Evolutionary conservation across 805 yeast genomes (phyloP).

Genomic region (Saturnispora serradocipensis): DNA sequence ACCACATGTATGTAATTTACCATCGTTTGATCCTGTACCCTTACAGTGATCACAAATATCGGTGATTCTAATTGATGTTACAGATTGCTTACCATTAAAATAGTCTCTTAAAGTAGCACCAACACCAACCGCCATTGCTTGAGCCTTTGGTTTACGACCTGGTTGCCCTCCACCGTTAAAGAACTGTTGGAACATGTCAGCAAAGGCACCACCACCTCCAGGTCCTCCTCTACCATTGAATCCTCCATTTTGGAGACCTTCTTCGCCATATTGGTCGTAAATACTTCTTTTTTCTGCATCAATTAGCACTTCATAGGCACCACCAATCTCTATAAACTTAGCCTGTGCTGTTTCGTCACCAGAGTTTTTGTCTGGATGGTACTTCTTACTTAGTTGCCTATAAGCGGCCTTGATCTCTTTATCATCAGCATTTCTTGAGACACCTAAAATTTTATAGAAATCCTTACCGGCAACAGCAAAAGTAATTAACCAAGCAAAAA

Average conservation of each 20-base stretch:
- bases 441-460: constrained; percentile 54
- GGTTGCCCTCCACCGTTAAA: constrained; percentile 30
- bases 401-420: constrained; percentile 81
- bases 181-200: constrained; percentile 55
- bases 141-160: constrained; percentile 45
- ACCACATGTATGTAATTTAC: constrained; percentile 53
- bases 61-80: constrained; percentile 57
- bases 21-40: constrained; percentile 84
- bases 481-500: constrained; percentile 3
- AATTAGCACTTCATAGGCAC: constrained; percentile 80
- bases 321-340: constrained; percentile 83
- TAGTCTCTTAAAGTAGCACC: constrained; percentile 54
- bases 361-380: constrained; percentile 92
- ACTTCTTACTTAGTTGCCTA: constrained; percentile 69
- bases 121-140: constrained; percentile 47
- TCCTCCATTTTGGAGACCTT: constrained; percentile 43
- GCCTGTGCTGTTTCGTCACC: constrained; percentile 76
- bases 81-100: constrained; percentile 57
- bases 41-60: constrained; percentile 68
- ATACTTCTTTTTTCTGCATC: constrained; percentile 58
- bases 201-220: constrained; percentile 22
- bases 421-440: constrained; percentile 59
- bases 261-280: constrained; percentile 73
- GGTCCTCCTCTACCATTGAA: constrained; percentile 17
- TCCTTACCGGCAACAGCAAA: constrained; percentile 30